Percentiles rank a stretch among this genome's conserved stretches.
These are phyloP conservation scores for Thermothelomyces thermophilus DNA, from an alignment of 2,329 filamentous ascomycete species.

Conservation along the genomic window DNA sequence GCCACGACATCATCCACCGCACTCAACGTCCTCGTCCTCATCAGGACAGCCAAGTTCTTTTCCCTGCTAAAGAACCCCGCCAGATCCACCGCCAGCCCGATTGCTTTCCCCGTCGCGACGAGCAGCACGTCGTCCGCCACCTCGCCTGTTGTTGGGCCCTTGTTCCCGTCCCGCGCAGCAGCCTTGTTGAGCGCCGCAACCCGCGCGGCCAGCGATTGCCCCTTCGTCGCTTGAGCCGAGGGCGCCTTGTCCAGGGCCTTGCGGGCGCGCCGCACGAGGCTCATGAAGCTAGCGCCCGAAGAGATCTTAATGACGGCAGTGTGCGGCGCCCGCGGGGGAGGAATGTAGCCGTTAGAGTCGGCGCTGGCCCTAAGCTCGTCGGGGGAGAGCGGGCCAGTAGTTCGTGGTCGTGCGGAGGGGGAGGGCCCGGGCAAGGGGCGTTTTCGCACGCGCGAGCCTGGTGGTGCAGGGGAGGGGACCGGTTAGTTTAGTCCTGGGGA, in stretches of 20 bases:
- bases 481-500: background rate
- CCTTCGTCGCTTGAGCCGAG: slow-evolving; percentile 41
- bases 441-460: slow-evolving; percentile 45
- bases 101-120: slow-evolving; percentile 60
- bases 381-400: slow-evolving; percentile 13
- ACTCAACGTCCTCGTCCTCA: slow-evolving; percentile 57
- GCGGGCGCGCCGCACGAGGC: slow-evolving; percentile 58
- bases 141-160: slow-evolving; percentile 20
- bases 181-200: slow-evolving; percentile 28
- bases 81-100: slow-evolving; percentile 55
- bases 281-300: slow-evolving; percentile 59
- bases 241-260: slow-evolving; percentile 53
- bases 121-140: slow-evolving; percentile 47
- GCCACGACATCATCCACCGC: slow-evolving; percentile 60
- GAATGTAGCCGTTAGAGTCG: slow-evolving; percentile 23
- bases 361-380: background rate
- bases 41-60: slow-evolving; percentile 49
- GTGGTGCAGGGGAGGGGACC: too few species aligned
- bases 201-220: slow-evolving; percentile 40
- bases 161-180: background rate
- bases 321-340: slow-evolving; percentile 19
- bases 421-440: slow-evolving; percentile 32
- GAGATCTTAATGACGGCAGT: slow-evolving; percentile 56
- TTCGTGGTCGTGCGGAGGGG: slow-evolving; percentile 16
- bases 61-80: slow-evolving; percentile 60